Base-by-base conservation (phyloP, 306 rosid genomes). In the Trifolium dubium region DNA sequence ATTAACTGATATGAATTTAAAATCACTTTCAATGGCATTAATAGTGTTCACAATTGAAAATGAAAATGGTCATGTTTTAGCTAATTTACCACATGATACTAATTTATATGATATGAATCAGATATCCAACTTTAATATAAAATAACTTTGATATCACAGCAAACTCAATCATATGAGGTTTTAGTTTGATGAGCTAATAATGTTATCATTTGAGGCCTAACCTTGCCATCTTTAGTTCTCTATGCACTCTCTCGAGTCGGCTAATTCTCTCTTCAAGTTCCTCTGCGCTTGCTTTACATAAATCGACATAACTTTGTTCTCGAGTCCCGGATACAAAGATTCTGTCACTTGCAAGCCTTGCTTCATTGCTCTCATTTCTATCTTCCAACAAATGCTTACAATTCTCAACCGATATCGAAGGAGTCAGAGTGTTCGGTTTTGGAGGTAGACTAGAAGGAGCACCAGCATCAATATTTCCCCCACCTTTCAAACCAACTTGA, bases 181-280 rank as follows among this genome's bases (percentile, higher is more conserved):
- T 31, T 51, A 12, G 23, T 53, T 61, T 60, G 61, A 50, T 40
- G 46, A 67, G 67, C 35, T 46, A 60, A 54, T 55, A 19, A n/a
- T 35, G 30, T 77, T 81, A 56, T 43, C 73, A 65, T 32, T 30
- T 32, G 9, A 67, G 28, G 40, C 80, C 59, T 37, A 79, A 66
- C 51, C 67, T 73, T 29, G 3, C 44, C 15, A 1, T n/a, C 67
- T 79, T 73, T 5, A 56, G 47, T 17, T 13, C 29, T 73, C 37
- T 18, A 12, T 12, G 28, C 66, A 37, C 47, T 30, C 1, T 59
- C 60, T 74, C 34, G 0, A 74, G 66, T 12, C 28, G 70, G 31
- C 69, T 67, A 8, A 80, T 60, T 80, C 75, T 67, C 18, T 39
- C 11, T 18, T 74, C 60, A 67, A 80, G 76, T 6, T 73, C 60